These are phyloP conservation scores for Hsuehochloa calcarea DNA, from an alignment of 176 grass and related monocot species.

Conservation along the genomic window DNA sequence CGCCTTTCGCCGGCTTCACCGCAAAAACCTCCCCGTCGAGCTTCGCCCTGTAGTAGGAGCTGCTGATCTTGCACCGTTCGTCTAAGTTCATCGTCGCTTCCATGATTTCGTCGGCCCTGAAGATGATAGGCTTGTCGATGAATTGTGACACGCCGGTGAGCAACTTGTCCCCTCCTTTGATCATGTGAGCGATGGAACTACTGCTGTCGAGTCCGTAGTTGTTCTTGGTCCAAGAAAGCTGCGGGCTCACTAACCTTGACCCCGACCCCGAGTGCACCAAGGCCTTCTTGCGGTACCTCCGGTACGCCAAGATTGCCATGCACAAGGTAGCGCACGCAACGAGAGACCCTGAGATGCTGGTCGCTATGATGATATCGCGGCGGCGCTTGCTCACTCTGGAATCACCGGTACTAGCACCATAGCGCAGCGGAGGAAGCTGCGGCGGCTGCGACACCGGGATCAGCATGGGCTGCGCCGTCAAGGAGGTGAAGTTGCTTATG, in stretches of 20 bases:
- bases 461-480: conserved; percentile 29
- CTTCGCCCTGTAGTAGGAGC: conserved; percentile 47
- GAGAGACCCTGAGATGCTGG: conserved; percentile 18
- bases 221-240: conserved; percentile 27
- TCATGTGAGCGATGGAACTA: conserved; percentile 13
- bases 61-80: conserved; percentile 37
- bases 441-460: conserved; percentile 53
- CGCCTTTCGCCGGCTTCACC: conserved; percentile 53
- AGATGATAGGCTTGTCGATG: conserved; percentile 52
- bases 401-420: neutral
- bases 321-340: conserved; percentile 28
- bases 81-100: conserved; percentile 59
- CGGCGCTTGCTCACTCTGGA: neutral
- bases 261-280: neutral
- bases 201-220: neutral
- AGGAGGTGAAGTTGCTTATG: conserved; percentile 16
- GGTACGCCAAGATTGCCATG: conserved; percentile 27
- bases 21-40: conserved; percentile 52
- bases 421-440: conserved; percentile 20
- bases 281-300: conserved; percentile 20
- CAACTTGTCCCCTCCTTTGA: conserved; percentile 43
- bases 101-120: conserved; percentile 43
- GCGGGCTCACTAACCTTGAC: neutral
- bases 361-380: neutral
- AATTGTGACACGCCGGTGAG: conserved; percentile 62